Evolutionary conservation across 1,139 yeast species (phyloP), one percentile per base, ranked within the genome.

Genomic region (Suhomyces taliae): DNA sequence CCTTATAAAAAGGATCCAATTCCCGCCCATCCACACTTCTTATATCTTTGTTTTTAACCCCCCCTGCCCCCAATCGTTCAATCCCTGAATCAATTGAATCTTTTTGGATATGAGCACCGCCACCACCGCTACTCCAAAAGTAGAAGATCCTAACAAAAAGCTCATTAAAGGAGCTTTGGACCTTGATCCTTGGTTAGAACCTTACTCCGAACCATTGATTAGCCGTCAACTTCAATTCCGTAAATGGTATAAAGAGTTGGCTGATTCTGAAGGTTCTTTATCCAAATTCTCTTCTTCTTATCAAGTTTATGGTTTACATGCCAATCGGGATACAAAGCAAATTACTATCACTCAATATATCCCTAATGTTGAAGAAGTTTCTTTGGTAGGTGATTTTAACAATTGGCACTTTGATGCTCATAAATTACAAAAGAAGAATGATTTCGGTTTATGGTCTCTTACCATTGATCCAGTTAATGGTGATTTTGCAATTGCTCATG

Each of bases 311-410:
- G 99, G 99, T 1, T 71, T 93, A 53, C 91, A 89, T 57, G 83
- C 86, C 14, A 70, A 79, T 53, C 63, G 67, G 37, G 52, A 55
- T 10, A 74, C 78, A 39, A 82, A 82, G 47, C 75, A 79, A 11
- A 80, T 91, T 42, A 65, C 70, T 2, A 85, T 87, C 58, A 74
- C 79, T 32, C 96, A 91, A 66, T 91, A 96, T 82, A 90, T 95
- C 3, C 99, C 98, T 7, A 85, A 89, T 60, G 98, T 96, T 2
- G 61, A 61, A 7, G 72, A 66, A 41, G 97, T 95, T 1, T 78
- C 82, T 42, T 65, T 93, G 34, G 85, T 89, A 47, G 99, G 99
- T 9, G 98, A 91, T 47, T 93, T 93, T 74, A 93, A 91, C 65
- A 61, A 75, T 52, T 93, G 99, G 99, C 72, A 85, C 56, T 71